Evolutionary conservation across 768 basidiomycete species (phyloP).

Genomic region (Saitozyma sp.): DNA sequence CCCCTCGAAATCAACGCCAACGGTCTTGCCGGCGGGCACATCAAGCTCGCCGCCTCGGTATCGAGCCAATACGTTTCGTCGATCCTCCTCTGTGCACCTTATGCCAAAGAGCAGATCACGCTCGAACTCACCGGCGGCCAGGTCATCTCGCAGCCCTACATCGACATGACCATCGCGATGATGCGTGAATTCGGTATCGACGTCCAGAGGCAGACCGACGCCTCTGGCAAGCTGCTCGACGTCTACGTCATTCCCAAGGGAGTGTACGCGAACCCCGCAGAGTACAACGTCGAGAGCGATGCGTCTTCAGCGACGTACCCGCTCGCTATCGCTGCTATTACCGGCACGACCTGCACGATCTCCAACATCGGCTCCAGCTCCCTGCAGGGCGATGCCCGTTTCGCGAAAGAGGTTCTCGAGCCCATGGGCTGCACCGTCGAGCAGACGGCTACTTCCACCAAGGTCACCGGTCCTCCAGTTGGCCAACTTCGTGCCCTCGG

Average conservation of each 20-base stretch:
- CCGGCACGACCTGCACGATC: slow-evolving; percentile 93
- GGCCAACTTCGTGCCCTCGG: slow-evolving; percentile 80
- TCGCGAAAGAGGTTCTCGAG: slow-evolving; percentile 87
- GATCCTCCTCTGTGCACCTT: slow-evolving; percentile 93
- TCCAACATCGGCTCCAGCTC: slow-evolving; percentile 85
- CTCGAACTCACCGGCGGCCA: slow-evolving; percentile 89
- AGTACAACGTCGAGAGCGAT: slow-evolving; percentile 87
- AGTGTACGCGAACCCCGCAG: slow-evolving; percentile 71
- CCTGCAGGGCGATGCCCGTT: slow-evolving; percentile 94
- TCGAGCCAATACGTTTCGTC: slow-evolving; percentile 98
- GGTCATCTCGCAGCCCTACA: slow-evolving; percentile 98
- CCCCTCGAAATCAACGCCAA: slow-evolving; percentile 68
- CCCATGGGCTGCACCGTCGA: slow-evolving; percentile 91
- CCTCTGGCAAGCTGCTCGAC: slow-evolving; percentile 66
- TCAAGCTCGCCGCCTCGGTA: slow-evolving; percentile 87
- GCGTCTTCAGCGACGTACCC: slow-evolving; percentile 96
- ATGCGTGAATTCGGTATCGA: slow-evolving; percentile 87
- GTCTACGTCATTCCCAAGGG: slow-evolving; percentile 81
- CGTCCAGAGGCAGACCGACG: slow-evolving; percentile 68
- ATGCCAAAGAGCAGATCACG: slow-evolving; percentile 76
- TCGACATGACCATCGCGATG: slow-evolving; percentile 99
- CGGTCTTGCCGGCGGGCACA: slow-evolving; percentile 76
- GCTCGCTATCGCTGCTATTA: slow-evolving; percentile 93
- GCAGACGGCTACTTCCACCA: slow-evolving; percentile 85
- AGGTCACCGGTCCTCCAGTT: slow-evolving; percentile 82